Base-by-base conservation (phyloP, 208 protist species). In the Herpetomonas tarakana region DNA sequence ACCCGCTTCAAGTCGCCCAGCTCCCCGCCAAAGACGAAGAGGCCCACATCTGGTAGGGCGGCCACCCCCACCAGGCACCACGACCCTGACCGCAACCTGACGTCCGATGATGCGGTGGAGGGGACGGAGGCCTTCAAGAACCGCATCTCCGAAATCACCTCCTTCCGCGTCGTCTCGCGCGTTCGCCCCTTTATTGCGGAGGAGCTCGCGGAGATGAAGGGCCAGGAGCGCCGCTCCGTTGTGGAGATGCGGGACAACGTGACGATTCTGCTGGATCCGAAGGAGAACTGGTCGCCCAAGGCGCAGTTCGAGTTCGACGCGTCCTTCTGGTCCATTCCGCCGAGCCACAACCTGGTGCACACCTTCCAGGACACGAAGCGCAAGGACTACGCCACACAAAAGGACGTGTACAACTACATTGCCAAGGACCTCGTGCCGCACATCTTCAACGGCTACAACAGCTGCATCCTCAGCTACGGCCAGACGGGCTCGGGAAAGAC, bases 401-500 rank as follows among this genome's bases (percentile, higher is more conserved):
- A 71, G 19, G 83, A 90, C 60, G 91, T 98, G 11, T 98, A 96
- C 75, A 74, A 93, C 56, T 49, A 92, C 47, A 83, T 98, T 24
- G 96, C 88, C 19, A 86, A 86, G 60, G 84, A 93, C 41, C 76
- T 97, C 39, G 82, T 98, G 9, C 83, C 94, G 26, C 94, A 98
- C 74, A 83, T 95, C 21, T 95, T 97, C 78, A 78, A 91, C 44
- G 89, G 94, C 31, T 92, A 86, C 74, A 96, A 97, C 78, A 90
- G 78, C 58, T 94, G 90, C 56, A 86, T 98, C 61, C 83, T 98
- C 22, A 92, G 88, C 11, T 97, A 97, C 72, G 93, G 93, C 26
- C 86, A 96, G 65, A 98, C 95, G 0, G 88, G 88, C n/a, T 91
- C 83, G 60, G 96, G 91, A 7, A 97, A 97, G 71, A 94, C 86